Evolutionary conservation across 2,329 filamentous ascomycete species (phyloP).

Genomic region (Coleophoma crateriformis): DNA sequence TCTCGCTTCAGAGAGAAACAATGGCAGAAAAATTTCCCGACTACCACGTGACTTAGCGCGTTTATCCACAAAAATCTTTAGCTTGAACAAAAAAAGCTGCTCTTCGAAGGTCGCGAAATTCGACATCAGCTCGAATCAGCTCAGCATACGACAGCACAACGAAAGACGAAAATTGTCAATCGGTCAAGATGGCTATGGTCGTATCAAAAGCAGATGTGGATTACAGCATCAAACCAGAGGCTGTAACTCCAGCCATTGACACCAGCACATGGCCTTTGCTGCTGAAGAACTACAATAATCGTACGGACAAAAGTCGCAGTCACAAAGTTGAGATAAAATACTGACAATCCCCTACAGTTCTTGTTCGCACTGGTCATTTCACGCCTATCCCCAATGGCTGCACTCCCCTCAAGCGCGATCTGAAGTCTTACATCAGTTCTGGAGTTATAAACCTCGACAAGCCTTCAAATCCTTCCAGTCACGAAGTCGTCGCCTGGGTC

Average conservation of each 20-base stretch:
- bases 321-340: constrained; percentile 2
- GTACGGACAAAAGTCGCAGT: constrained; percentile 45
- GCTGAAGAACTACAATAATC: constrained; percentile 91
- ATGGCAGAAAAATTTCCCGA: too few relatives aligned
- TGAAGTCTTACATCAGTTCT: constrained; percentile 95
- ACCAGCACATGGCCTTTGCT: constrained; percentile 90
- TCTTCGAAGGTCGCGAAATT: constrained; percentile 4
- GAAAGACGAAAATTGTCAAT: constrained; percentile 10
- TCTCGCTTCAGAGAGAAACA: too few relatives aligned
- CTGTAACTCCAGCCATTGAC: constrained; percentile 70
- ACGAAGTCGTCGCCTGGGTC: constrained; percentile 99
- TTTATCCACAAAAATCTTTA: constrained; percentile 5
- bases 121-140: constrained; percentile 1
- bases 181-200: constrained; percentile 38
- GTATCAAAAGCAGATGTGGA: constrained; percentile 55
- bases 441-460: constrained; percentile 99
- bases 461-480: constrained; percentile 93
- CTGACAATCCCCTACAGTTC: constrained; percentile 49
- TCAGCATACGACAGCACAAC: constrained; percentile 5
- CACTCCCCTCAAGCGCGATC: constrained; percentile 84
- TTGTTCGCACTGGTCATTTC: constrained; percentile 92
- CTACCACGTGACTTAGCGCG: constrained; percentile 1
- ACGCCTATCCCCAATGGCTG: constrained; percentile 93
- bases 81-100: constrained; percentile 9
- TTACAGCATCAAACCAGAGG: constrained; percentile 89